Percentiles rank a stretch among this genome's conserved stretches.
Evolutionary conservation across 1,139 yeast species (phyloP).

Genomic region (Blastobotrys apis): DNA sequence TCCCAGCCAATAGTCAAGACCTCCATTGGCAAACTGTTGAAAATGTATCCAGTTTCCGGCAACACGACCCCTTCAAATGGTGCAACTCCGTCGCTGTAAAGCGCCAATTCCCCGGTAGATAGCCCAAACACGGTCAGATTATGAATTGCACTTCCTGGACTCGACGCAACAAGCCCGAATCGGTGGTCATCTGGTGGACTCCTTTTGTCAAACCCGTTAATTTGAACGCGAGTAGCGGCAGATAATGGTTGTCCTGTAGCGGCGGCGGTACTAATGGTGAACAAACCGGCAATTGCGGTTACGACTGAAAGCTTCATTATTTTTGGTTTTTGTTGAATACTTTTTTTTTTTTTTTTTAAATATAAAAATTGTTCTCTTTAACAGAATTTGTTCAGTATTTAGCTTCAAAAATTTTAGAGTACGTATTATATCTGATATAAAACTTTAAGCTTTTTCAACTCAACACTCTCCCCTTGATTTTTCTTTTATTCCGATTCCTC

Average conservation of each 20-base stretch:
- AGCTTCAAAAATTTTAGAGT: too few species aligned
- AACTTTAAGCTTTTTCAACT: too few species aligned
- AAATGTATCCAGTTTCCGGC: constrained; percentile 12
- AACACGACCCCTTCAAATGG: constrained; percentile 7
- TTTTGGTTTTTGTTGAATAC: background rate
- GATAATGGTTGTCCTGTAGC: too few species aligned
- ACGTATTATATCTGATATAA: too few species aligned
- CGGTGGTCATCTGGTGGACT: constrained; percentile 3
- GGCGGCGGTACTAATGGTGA: too few species aligned
- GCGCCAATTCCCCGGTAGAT: background rate
- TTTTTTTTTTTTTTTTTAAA: too few species aligned
- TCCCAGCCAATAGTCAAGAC: constrained; percentile 2
- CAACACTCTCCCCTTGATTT: too few species aligned
- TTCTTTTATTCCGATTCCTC: too few species aligned
- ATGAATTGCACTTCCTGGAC: constrained; percentile 1
- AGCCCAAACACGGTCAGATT: background rate
- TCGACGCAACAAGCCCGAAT: background rate
- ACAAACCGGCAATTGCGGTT: too few species aligned
- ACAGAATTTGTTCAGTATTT: too few species aligned
- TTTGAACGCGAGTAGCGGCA: too few species aligned
- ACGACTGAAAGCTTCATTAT: background rate
- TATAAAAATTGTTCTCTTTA: too few species aligned
- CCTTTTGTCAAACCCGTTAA: background rate
- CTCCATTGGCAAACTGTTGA: constrained; percentile 4
- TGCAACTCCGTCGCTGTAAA: constrained; percentile 8